These are phyloP conservation scores for Neurospora hispaniola DNA, from an alignment of 495 filamentous ascomycete species.

Conservation along the genomic window DNA sequence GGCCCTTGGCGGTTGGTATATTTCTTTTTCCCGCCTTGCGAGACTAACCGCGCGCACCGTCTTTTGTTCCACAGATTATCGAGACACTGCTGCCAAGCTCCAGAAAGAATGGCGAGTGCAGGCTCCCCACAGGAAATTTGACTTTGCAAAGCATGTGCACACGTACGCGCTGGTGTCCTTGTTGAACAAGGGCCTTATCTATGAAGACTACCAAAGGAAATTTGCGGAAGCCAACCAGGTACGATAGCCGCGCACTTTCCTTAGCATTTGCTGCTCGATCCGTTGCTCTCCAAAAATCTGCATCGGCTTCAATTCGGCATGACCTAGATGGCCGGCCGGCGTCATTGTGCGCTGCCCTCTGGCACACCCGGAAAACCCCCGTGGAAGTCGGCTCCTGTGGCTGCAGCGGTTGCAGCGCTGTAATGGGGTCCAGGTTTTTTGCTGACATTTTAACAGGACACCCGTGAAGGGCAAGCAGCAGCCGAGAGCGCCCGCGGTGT, in stretches of 20 bases:
- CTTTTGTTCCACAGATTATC: slow-evolving; percentile 37
- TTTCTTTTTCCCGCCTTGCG: slow-evolving; percentile 8
- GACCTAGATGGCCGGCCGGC: slow-evolving; percentile 7
- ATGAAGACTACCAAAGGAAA: slow-evolving; percentile 52
- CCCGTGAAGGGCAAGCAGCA: slow-evolving; percentile 33
- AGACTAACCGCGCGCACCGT: slow-evolving; percentile 24
- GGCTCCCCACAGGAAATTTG: slow-evolving; percentile 58
- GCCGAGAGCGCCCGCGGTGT: slow-evolving; percentile 35
- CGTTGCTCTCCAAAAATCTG: not conserved
- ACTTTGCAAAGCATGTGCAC: slow-evolving; percentile 66
- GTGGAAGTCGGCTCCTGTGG: slow-evolving; percentile 8
- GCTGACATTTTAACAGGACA: slow-evolving; percentile 24
- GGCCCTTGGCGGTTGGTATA: not conserved
- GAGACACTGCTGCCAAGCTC: slow-evolving; percentile 67
- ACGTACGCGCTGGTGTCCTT: slow-evolving; percentile 63
- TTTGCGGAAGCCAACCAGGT: slow-evolving; percentile 30
- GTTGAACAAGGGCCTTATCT: slow-evolving; percentile 68
- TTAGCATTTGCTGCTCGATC: not conserved
- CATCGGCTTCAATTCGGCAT: slow-evolving; percentile 8
- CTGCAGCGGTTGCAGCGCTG: slow-evolving; percentile 10
- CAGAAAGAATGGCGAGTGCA: slow-evolving; percentile 70
- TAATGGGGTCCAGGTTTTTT: slow-evolving; percentile 28
- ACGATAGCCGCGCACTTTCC: slow-evolving; percentile 7
- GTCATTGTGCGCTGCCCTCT: slow-evolving; percentile 11
- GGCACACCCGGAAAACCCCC: not conserved